Evolutionary conservation across 2,329 filamentous ascomycete genomes (phyloP).

Genomic region (Sphaerulina vaccinii): DNA sequence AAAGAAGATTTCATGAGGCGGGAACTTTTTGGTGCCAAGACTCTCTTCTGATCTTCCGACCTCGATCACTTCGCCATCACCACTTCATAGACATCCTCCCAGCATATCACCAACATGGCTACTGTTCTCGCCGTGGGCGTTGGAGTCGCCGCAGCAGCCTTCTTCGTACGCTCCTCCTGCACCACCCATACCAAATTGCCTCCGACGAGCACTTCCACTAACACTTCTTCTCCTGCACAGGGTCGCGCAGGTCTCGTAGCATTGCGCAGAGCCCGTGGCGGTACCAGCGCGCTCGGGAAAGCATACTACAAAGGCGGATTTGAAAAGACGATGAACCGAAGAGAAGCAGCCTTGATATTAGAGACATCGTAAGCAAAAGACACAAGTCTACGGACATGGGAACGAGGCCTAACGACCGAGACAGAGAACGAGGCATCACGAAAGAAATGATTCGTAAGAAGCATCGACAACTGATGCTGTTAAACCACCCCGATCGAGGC

Average conservation of each 20-base stretch:
- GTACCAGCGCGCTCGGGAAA: constrained; percentile 74
- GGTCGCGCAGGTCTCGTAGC: constrained; percentile 91
- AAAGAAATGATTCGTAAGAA: constrained; percentile 96
- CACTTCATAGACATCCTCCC: neutral
- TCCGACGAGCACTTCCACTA: constrained; percentile 1
- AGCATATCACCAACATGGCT: constrained; percentile 49
- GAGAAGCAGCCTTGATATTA: constrained; percentile 86
- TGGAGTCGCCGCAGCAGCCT: constrained; percentile 64
- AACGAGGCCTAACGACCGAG: neutral
- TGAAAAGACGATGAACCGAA: constrained; percentile 87
- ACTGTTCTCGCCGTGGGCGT: constrained; percentile 59
- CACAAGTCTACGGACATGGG: neutral
- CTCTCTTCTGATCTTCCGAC: neutral
- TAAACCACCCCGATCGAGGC: constrained; percentile 96
- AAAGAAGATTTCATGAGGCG: neutral
- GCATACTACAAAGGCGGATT: constrained; percentile 99
- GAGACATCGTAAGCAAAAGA: constrained; percentile 70
- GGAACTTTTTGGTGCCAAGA: neutral
- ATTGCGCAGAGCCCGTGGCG: constrained; percentile 75
- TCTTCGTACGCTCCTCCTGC: constrained; percentile 52
- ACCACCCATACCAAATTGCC: neutral
- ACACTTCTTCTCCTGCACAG: constrained; percentile 48
- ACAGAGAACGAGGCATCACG: constrained; percentile 78
- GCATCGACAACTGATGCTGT: constrained; percentile 90
- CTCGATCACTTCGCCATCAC: neutral